phyloP scores from a whole-genome alignment of 1,139 yeast genomes.

The Blastobotrys illinoisensis region DNA sequence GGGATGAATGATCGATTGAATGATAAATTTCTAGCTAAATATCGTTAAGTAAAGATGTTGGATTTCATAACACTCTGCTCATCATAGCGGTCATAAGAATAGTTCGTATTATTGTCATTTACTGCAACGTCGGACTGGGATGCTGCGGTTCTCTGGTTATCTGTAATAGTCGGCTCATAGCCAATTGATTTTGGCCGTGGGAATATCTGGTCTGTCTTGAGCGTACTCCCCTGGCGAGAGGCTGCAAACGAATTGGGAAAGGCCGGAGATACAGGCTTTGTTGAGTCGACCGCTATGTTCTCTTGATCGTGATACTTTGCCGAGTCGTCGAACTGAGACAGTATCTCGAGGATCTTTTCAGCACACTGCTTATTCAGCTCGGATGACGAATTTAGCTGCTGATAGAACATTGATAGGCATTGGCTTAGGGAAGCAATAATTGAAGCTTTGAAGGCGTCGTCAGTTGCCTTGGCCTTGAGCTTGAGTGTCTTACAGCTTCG shows the following conservation, averaged over 20 bases:
- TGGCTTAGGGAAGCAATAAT: slow-evolving; percentile 14
- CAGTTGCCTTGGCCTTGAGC: slow-evolving; percentile 10
- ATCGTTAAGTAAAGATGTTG: neutral
- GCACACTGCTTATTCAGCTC: slow-evolving; percentile 12
- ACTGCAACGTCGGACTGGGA: neutral
- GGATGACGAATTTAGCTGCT: slow-evolving; percentile 10
- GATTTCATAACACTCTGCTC: neutral
- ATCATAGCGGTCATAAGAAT: neutral
- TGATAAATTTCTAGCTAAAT: neutral
- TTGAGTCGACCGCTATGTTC: neutral
- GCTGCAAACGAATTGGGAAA: neutral
- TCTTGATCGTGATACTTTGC: neutral
- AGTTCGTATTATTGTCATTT: neutral
- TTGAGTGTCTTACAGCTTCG: slow-evolving; percentile 14
- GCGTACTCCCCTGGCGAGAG: neutral
- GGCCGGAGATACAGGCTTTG: neutral
- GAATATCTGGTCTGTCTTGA: neutral
- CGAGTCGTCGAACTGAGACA: slow-evolving; percentile 6
- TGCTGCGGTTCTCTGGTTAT: neutral
- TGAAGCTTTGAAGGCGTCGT: slow-evolving; percentile 13
- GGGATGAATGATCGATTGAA: no score
- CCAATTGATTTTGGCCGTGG: neutral
- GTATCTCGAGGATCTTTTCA: slow-evolving; percentile 12
- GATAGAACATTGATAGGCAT: slow-evolving; percentile 17
- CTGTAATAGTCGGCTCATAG: neutral